Evolutionary conservation across 257 asterid species (phyloP).

Genomic region (Asclepias syriaca): DNA sequence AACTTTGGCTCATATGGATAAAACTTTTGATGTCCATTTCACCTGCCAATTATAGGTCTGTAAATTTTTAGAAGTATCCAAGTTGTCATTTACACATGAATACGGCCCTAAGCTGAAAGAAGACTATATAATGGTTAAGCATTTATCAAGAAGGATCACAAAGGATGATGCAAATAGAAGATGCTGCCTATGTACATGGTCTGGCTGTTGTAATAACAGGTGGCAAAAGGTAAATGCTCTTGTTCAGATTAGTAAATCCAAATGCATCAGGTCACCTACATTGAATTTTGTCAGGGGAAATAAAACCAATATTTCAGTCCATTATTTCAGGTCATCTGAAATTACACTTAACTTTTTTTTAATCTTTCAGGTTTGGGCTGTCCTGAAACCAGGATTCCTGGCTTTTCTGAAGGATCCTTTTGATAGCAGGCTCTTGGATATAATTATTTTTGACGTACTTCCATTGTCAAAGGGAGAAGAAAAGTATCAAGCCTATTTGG

Average conservation of each 20-base stretch:
- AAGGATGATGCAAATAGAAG: constrained; percentile 47
- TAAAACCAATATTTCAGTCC: too few relatives aligned
- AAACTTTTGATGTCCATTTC: not conserved
- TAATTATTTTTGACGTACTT: constrained; percentile 61
- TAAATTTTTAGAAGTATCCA: constrained; percentile 95
- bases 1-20: not conserved
- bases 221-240: constrained; percentile 71
- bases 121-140: constrained; percentile 79
- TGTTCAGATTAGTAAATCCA: not conserved
- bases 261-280: not conserved
- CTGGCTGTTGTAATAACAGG: constrained; percentile 58
- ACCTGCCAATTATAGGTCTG: constrained; percentile 52
- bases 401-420: constrained; percentile 80
- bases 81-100: constrained; percentile 73
- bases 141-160: constrained; percentile 36
- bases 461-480: constrained; percentile 47
- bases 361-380: constrained; percentile 82
- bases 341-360: constrained; percentile 8
- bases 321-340: not conserved
- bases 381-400: constrained; percentile 84
- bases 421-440: constrained; percentile 66
- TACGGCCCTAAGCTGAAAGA: constrained; percentile 94
- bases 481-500: constrained; percentile 43
- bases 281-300: too few relatives aligned
- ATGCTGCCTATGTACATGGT: constrained; percentile 53